phyloP scores from a whole-genome alignment of 305 asterid species.

The Solanum aculeatissimum region DNA sequence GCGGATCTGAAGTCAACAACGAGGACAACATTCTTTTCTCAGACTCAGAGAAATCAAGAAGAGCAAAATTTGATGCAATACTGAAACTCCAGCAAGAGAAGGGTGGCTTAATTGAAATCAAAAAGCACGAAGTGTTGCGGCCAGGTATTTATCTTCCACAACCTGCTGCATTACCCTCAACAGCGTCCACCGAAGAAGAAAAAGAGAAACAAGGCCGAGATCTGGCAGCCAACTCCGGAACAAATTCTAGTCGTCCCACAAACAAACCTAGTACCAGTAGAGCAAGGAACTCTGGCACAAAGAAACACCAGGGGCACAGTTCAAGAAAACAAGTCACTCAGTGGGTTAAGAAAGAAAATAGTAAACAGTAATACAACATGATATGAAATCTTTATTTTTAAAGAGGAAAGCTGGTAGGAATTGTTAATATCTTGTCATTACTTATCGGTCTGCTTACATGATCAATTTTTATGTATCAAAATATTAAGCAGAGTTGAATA shows the following conservation, averaged over 20 bases:
- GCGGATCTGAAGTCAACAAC: constrained; percentile 18
- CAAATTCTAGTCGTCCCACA: constrained; percentile 27
- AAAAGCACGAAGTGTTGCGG: constrained; percentile 49
- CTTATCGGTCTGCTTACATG: neutral
- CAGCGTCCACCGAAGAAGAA: constrained; percentile 16
- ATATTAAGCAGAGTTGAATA: neutral
- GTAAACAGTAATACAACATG: constrained; percentile 14
- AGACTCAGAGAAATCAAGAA: constrained; percentile 51
- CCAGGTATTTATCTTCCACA: constrained; percentile 86
- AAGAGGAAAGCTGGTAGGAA: neutral
- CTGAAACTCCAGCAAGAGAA: constrained; percentile 68
- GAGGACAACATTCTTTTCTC: constrained; percentile 37
- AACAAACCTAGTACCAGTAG: constrained; percentile 35
- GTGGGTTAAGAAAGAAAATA: constrained; percentile 53
- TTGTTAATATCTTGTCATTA: neutral
- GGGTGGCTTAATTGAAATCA: constrained; percentile 72
- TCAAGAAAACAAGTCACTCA: constrained; percentile 48
- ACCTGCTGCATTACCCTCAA: constrained; percentile 26
- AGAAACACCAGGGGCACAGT: constrained; percentile 38
- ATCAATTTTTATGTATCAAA: neutral
- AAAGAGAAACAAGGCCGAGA: constrained; percentile 14
- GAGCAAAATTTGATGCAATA: constrained; percentile 50
- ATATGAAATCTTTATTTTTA: neutral
- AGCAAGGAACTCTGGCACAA: constrained; percentile 22
- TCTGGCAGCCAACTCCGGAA: constrained; percentile 12